Evolutionary conservation across 2,329 filamentous ascomycete species (phyloP).

Genomic region (Pyricularia pennisetigena): DNA sequence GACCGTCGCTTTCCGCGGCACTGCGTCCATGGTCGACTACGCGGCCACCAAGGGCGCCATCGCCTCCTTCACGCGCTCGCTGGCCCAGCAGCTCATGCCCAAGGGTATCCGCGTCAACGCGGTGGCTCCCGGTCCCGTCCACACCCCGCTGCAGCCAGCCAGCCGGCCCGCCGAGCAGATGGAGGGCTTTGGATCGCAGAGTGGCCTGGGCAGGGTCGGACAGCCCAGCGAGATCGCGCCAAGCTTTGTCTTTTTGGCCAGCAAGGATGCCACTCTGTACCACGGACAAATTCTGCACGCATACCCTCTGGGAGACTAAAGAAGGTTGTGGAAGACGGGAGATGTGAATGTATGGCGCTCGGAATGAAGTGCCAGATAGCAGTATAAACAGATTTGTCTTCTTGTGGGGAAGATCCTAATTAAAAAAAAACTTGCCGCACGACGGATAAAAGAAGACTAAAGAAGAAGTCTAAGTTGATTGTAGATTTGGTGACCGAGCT

Average conservation of each 20-base stretch:
- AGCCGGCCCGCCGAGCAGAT: slow-evolving; percentile 32
- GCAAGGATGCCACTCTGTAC: slow-evolving; percentile 27
- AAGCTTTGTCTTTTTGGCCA: slow-evolving; percentile 28
- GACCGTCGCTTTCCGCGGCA: slow-evolving; percentile 58
- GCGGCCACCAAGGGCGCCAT: slow-evolving; percentile 49
- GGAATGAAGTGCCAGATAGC: neutral
- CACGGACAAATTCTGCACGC: slow-evolving; percentile 29
- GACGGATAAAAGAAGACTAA: no score
- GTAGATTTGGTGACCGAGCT: no score
- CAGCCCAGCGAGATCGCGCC: slow-evolving; percentile 34
- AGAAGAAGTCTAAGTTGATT: no score
- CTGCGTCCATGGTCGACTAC: slow-evolving; percentile 41
- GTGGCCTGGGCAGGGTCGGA: slow-evolving; percentile 25
- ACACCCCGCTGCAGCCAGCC: slow-evolving; percentile 32
- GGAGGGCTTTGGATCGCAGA: slow-evolving; percentile 30
- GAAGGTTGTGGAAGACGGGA: neutral
- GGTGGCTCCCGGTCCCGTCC: slow-evolving; percentile 30
- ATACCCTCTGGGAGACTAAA: slow-evolving; percentile 27
- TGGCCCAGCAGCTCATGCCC: slow-evolving; percentile 40
- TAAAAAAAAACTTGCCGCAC: no score
- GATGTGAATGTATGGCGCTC: neutral
- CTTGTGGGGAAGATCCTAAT: no score
- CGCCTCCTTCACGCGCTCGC: slow-evolving; percentile 40
- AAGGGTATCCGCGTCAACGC: slow-evolving; percentile 48
- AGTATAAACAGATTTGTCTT: neutral